Evolutionary conservation across 1,139 yeast species (phyloP), one percentile per base, ranked within the genome.

Genomic region (Diutina mesorugosa): DNA sequence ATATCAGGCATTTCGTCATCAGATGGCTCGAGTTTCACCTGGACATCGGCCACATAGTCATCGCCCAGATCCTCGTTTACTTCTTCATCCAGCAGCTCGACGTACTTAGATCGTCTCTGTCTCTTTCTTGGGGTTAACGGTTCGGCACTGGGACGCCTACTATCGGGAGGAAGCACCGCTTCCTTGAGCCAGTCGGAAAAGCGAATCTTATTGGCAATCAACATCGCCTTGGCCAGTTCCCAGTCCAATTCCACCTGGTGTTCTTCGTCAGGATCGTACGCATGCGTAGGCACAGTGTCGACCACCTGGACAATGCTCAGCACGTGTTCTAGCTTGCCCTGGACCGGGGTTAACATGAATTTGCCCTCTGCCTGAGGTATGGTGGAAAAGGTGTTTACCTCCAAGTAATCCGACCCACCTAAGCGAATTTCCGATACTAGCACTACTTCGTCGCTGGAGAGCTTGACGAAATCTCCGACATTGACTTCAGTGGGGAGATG

Each of bases 401-500:
- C 41, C 41, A 35, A 35, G 14, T 35, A 35, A 10, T 35, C 41
- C 4, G 41, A 35, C 6, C 41, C 41, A 8, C n/a, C n/a, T 9
- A 35, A 14, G 2, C 41, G 41, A 35, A 35, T 35, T n/a, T 35
- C 41, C 14, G 41, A 35, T 35, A 35, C 14, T 6, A 35, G 60
- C 50, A 64, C 64, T 47, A 64, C 62, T 1, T 12, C n/a, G 6
- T 35, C n/a, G n/a, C 14, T 35, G 14, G 41, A 35, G 41, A 73
- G 68, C 5, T 72, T 59, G 0, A 78, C 59, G 29, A 72, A 64
- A 59, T 75, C 79, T 1, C 83, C 83, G n/a, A 64, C 69, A 52
- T 65, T 67, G 21, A 79, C 56, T 56, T 67, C 71, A 30, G 76
- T 60, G 41, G 41, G 41, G 61, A 60, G 29, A 72, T 61, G 2